Evolutionary conservation across 176 grass and related monocot species (phyloP).

Genomic region (Typha latifolia): DNA sequence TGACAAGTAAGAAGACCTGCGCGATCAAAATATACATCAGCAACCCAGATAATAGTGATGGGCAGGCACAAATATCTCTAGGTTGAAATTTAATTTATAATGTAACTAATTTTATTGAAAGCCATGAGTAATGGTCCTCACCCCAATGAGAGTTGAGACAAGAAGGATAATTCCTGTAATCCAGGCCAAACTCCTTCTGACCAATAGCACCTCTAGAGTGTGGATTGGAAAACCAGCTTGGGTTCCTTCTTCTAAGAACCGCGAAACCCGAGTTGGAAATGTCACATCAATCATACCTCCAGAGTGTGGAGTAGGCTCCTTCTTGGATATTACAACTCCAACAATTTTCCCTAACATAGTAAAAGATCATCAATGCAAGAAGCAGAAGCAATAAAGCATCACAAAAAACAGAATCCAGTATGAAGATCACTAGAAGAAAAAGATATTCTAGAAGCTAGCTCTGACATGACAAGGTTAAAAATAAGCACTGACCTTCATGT

Average conservation of each 20-base stretch:
- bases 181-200: constrained; percentile 74
- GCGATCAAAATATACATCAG: not conserved
- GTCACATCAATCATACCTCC: constrained; percentile 47
- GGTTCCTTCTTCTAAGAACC: constrained; percentile 58
- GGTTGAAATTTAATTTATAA: no score
- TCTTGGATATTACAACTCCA: constrained; percentile 48
- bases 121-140: constrained; percentile 23
- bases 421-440: constrained; percentile 7
- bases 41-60: no score
- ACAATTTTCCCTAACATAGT: constrained; percentile 62
- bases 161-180: constrained; percentile 88
- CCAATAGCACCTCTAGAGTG: constrained; percentile 29
- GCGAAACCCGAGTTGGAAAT: constrained; percentile 53
- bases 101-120: no score
- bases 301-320: constrained; percentile 29
- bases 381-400: not conserved
- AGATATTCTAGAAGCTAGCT: not conserved
- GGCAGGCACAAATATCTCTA: no score
- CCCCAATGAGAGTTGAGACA: constrained; percentile 82
- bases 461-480: constrained; percentile 1
- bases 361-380: not conserved
- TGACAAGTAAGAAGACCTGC: constrained; percentile 73
- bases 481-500: constrained; percentile 42
- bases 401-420: not conserved
- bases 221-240: constrained; percentile 22